These are phyloP conservation scores for Macrophomina tecta DNA, from an alignment of 2,329 filamentous ascomycete species.

Conservation along the genomic window DNA sequence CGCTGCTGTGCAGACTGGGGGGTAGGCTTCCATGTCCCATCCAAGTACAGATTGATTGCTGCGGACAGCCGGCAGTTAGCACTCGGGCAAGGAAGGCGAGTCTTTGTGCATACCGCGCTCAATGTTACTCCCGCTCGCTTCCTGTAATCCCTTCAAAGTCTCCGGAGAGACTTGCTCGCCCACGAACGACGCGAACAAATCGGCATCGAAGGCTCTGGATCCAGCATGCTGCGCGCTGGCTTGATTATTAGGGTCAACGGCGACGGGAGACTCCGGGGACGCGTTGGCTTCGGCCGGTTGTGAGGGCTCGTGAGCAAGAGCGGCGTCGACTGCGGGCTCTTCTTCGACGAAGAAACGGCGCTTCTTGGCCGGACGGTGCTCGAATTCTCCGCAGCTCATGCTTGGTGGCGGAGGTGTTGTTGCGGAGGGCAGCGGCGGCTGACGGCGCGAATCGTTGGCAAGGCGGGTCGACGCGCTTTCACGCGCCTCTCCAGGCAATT, in stretches of 20 bases:
- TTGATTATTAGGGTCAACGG: constrained; percentile 15
- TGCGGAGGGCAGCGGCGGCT: constrained; percentile 26
- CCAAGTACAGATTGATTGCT: constrained; percentile 69
- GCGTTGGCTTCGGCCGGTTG: constrained; percentile 41
- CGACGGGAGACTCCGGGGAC: constrained; percentile 30
- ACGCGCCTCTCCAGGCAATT: constrained; percentile 28
- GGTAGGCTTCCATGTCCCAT: constrained; percentile 64
- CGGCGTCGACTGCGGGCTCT: background rate
- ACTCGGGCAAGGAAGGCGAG: background rate
- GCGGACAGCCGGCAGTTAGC: background rate
- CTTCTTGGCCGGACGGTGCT: constrained; percentile 65
- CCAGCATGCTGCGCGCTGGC: constrained; percentile 30
- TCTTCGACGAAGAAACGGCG: constrained; percentile 67
- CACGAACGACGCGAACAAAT: constrained; percentile 63
- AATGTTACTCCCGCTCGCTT: constrained; percentile 59
- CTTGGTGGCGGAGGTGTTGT: constrained; percentile 16
- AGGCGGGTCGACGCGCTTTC: constrained; percentile 19
- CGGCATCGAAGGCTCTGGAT: constrained; percentile 57
- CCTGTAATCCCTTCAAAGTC: constrained; percentile 56
- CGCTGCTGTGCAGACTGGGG: background rate
- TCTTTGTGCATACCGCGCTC: constrained; percentile 51
- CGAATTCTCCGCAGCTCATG: constrained; percentile 50
- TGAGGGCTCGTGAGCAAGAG: constrained; percentile 35
- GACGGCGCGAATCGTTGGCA: background rate
- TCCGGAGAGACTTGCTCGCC: constrained; percentile 56